Conservation (phyloP, 2,329 filamentous ascomycete genomes). For the Aspergillus luchuensis region DNA sequence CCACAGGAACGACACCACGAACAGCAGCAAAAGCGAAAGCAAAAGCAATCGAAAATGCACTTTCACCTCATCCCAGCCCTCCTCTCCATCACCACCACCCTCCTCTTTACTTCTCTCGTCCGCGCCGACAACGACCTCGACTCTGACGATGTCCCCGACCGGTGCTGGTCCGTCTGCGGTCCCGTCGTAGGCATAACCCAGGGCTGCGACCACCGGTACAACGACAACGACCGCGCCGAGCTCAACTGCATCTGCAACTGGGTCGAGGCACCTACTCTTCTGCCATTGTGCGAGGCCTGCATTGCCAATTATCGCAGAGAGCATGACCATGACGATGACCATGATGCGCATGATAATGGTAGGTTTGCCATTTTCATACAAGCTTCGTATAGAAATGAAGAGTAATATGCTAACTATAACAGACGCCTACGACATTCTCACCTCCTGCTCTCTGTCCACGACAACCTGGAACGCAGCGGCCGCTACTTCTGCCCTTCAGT, state of each 20-base stretch:
- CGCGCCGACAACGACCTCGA: conserved; percentile 31
- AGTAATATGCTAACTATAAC: not conserved
- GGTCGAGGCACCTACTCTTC: conserved; percentile 26
- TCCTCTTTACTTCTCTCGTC: conserved; percentile 28
- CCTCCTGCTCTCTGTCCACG: conserved; percentile 29
- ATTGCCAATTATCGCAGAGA: conserved; percentile 31
- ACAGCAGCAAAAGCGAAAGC: not conserved
- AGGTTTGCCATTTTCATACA: too few relatives aligned
- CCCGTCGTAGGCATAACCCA: conserved; percentile 27
- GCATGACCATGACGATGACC: conserved; percentile 16
- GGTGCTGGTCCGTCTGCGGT: conserved; percentile 31
- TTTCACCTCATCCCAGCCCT: conserved; percentile 26
- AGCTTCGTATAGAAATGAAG: too few relatives aligned
- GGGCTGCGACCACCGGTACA: conserved; percentile 26
- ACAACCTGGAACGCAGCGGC: conserved; percentile 30
- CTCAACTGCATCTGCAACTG: conserved; percentile 33
- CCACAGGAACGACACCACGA: not conserved
- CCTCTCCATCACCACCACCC: conserved; percentile 12
- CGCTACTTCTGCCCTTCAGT: conserved; percentile 22
- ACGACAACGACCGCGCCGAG: conserved; percentile 30
- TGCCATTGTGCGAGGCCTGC: conserved; percentile 37
- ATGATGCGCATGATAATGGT: conserved; percentile 26
- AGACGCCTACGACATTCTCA: conserved; percentile 37
- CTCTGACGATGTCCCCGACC: conserved; percentile 30
- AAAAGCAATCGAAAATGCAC: conserved; percentile 22